Percentiles rank a stretch among this genome's conserved stretches.
Conservation (phyloP, 2,329 filamentous ascomycete species). For the Didymella keratinophila region DNA sequence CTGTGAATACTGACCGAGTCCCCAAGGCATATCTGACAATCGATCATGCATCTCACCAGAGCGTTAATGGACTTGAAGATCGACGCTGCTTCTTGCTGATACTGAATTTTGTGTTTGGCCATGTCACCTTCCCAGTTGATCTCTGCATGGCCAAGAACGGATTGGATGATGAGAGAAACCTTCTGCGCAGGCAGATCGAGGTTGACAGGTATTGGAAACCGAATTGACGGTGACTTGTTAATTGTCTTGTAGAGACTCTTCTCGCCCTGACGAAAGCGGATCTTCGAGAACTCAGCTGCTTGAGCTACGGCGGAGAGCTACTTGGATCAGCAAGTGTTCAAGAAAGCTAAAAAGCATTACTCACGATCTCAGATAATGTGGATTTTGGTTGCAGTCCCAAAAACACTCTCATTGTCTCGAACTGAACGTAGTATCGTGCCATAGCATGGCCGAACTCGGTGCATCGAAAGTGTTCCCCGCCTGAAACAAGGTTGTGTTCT, state of each 20-base stretch:
- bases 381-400: conserved; percentile 68
- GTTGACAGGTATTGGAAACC: conserved; percentile 74
- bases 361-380: conserved; percentile 72
- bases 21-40: conserved; percentile 69
- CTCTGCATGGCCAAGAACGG: conserved; percentile 73
- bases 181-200: conserved; percentile 75
- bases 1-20: conserved; percentile 74
- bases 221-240: conserved; percentile 73
- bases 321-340: conserved; percentile 10
- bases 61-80: conserved; percentile 75
- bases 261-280: conserved; percentile 75
- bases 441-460: conserved; percentile 81
- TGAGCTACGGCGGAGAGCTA: conserved; percentile 73
- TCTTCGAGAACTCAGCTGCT: conserved; percentile 75
- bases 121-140: conserved; percentile 61
- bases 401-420: conserved; percentile 79
- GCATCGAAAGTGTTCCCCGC: conserved; percentile 60
- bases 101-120: conserved; percentile 63
- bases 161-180: conserved; percentile 78
- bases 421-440: conserved; percentile 82
- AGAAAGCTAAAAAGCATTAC: conserved; percentile 33
- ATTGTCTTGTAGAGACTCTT: conserved; percentile 74
- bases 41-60: conserved; percentile 76
- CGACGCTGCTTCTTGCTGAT: conserved; percentile 66
- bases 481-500: conserved; percentile 65